A percentile compares a stretch with the other conserved stretches of the same genome.
These are phyloP conservation scores for Termitomyces sp. DNA, from an alignment of 768 basidiomycete genomes.

Conservation along the genomic window DNA sequence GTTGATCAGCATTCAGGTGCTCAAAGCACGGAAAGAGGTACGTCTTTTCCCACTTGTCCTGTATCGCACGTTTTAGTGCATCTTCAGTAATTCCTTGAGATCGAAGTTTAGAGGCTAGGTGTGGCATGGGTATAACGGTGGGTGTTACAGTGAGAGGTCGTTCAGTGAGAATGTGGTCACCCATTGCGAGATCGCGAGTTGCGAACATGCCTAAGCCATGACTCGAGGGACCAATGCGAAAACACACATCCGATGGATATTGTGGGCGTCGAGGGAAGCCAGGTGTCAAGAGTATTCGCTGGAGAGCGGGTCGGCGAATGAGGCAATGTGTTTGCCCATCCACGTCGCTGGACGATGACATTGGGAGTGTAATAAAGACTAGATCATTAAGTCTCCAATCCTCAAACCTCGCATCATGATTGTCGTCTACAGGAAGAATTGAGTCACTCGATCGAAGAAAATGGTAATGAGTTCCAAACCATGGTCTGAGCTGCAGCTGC, in stretches of 20 bases:
- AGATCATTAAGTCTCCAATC: conserved; percentile 15
- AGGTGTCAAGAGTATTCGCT: conserved; percentile 11
- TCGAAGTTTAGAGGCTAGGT: conserved; percentile 6
- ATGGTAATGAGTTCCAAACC: not conserved
- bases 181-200: conserved; percentile 19
- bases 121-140: conserved; percentile 16
- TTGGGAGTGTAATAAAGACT: conserved; percentile 10
- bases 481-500: not conserved
- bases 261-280: conserved; percentile 12
- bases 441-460: not conserved
- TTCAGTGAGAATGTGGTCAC: conserved; percentile 21
- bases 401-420: not conserved
- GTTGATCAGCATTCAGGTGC: conserved; percentile 23
- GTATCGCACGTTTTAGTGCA: conserved; percentile 6
- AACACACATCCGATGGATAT: conserved; percentile 11
- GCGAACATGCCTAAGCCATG: conserved; percentile 24
- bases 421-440: not conserved
- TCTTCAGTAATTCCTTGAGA: conserved; percentile 5
- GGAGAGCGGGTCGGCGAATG: conserved; percentile 9
- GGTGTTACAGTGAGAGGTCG: conserved; percentile 21
- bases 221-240: conserved; percentile 12
- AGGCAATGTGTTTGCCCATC: conserved; percentile 19
- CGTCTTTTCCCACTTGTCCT: conserved; percentile 18
- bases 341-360: not conserved
- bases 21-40: conserved; percentile 20